Evolutionary conservation across 768 basidiomycete genomes (phyloP).

Genomic region (Goffeauzyma gilvescens): DNA sequence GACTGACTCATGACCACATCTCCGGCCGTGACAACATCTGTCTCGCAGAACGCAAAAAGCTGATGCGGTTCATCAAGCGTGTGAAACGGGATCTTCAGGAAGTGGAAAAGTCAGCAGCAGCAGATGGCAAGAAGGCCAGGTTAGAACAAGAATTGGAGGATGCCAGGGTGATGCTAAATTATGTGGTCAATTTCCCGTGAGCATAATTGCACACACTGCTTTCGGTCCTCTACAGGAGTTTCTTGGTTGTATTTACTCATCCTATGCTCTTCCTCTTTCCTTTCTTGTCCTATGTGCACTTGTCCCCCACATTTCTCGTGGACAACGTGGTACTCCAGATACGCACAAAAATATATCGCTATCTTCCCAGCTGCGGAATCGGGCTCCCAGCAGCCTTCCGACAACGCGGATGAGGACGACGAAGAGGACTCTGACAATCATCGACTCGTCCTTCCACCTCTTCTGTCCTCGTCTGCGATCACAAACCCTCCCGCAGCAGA

Average conservation of each 20-base stretch:
- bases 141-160: conserved; percentile 41
- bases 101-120: background rate
- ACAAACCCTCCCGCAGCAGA: background rate
- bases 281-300: background rate
- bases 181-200: conserved; percentile 47
- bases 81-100: conserved; percentile 9
- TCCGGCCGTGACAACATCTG: too few species aligned
- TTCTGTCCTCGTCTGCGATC: background rate
- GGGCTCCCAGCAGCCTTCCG: too few species aligned
- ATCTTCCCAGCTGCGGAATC: conserved; percentile 49
- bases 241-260: background rate
- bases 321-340: conserved; percentile 29
- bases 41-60: conserved; percentile 61
- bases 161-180: conserved; percentile 74
- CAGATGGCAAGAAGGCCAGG: background rate
- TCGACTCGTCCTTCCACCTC: conserved; percentile 7
- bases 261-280: background rate
- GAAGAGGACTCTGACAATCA: conserved; percentile 1
- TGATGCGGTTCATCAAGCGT: conserved; percentile 48
- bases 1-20: too few species aligned
- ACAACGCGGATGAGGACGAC: conserved; percentile 3
- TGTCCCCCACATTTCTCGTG: conserved; percentile 4
- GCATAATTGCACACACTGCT: too few species aligned
- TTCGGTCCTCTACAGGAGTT: too few species aligned
- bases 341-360: conserved; percentile 69